These are phyloP conservation scores for Fusarium haematococcum DNA, from an alignment of 2,329 filamentous ascomycete genomes.

Conservation along the genomic window DNA sequence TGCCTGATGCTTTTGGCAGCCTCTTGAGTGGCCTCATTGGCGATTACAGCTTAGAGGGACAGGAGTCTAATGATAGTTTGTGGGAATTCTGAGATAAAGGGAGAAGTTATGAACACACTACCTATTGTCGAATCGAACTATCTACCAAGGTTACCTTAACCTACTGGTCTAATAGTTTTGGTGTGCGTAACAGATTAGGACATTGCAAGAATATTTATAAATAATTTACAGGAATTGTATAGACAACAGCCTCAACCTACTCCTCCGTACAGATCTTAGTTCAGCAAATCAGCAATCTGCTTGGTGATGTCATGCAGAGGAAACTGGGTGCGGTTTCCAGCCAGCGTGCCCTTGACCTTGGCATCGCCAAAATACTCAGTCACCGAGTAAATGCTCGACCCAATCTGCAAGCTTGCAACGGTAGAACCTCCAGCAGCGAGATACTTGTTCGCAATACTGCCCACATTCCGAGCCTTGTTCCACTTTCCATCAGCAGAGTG, in stretches of 20 bases:
- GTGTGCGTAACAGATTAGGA: neutral
- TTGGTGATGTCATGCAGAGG: conserved; percentile 14
- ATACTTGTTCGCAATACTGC: conserved; percentile 43
- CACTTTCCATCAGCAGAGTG: conserved; percentile 50
- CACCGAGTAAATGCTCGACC: conserved; percentile 10
- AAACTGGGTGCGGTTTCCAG: conserved; percentile 9
- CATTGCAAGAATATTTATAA: neutral
- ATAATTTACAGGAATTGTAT: neutral
- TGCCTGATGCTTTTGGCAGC: neutral
- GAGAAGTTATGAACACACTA: too few species aligned
- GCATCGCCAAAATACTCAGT: conserved; percentile 14
- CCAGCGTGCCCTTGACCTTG: neutral
- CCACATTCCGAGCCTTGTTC: conserved; percentile 51
- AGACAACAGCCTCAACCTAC: neutral
- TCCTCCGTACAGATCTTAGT: neutral
- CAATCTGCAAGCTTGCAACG: conserved; percentile 26
- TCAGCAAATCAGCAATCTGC: neutral
- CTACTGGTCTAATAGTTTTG: neutral
- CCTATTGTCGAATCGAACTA: too few species aligned
- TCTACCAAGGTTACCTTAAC: too few species aligned
- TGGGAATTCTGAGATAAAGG: neutral
- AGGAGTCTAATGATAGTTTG: neutral
- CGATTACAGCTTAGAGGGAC: neutral
- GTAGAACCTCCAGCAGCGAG: conserved; percentile 18
- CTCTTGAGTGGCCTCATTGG: neutral